Conservation (phyloP, 2,329 filamentous ascomycete genomes). For the Nemania sp. region DNA sequence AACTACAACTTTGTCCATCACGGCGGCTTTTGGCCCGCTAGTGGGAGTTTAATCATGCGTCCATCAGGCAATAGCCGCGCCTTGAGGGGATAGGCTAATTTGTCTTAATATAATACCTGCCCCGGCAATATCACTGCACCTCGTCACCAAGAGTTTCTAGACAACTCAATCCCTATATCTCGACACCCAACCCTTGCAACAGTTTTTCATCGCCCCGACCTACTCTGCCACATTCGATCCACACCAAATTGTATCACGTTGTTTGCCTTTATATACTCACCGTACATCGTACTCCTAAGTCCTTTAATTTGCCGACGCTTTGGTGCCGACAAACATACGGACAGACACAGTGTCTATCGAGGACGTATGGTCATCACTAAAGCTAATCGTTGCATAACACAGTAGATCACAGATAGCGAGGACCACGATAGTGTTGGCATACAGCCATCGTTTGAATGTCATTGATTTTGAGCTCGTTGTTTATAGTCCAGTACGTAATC, state of each 20-base stretch:
- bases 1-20: not conserved
- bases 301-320: slow-evolving; percentile 34
- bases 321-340: slow-evolving; percentile 18
- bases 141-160: slow-evolving; percentile 27
- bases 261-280: slow-evolving; percentile 30
- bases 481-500: slow-evolving; percentile 58
- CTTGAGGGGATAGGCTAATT: too few relatives aligned
- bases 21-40: not conserved
- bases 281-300: slow-evolving; percentile 24
- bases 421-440: not conserved
- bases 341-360: too few relatives aligned
- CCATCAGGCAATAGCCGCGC: not conserved
- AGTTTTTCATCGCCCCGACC: slow-evolving; percentile 27
- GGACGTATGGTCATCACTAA: not conserved
- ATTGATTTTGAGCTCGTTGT: not conserved
- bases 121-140: slow-evolving; percentile 6
- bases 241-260: slow-evolving; percentile 33
- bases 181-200: slow-evolving; percentile 31
- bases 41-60: not conserved
- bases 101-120: too few relatives aligned
- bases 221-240: slow-evolving; percentile 29
- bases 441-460: not conserved
- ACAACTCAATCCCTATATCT: slow-evolving; percentile 29
- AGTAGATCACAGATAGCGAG: not conserved
- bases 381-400: not conserved